These are phyloP conservation scores for Aspergillus sp. DNA, from an alignment of 2,329 filamentous ascomycete genomes.

Conservation along the genomic window DNA sequence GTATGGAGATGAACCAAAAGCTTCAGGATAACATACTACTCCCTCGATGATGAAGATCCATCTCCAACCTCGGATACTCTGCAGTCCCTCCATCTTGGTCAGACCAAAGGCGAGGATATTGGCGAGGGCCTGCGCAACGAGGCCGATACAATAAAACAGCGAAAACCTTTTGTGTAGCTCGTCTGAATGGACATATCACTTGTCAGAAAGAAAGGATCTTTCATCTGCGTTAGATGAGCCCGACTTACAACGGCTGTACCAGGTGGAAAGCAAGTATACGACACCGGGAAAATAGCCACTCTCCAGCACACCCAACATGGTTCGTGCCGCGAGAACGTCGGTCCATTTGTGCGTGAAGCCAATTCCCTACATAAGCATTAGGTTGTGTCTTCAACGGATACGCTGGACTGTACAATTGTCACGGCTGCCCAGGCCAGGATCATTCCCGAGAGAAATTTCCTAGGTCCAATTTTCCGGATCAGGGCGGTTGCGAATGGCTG, in stretches of 20 bases:
- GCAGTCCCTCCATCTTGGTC: constrained; percentile 43
- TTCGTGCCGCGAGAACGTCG: neutral
- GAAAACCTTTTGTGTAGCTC: neutral
- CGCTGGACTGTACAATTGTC: neutral
- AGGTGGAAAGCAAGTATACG: neutral
- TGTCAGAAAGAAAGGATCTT: neutral
- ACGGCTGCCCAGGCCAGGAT: constrained; percentile 26
- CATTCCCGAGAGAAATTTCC: constrained; percentile 25
- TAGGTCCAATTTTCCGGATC: constrained; percentile 31
- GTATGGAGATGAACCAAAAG: no score
- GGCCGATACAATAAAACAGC: constrained; percentile 42
- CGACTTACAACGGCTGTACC: neutral
- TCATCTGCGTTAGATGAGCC: no score
- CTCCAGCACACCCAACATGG: neutral
- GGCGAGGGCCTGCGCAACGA: constrained; percentile 47
- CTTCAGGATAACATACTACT: constrained; percentile 23
- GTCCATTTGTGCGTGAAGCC: neutral
- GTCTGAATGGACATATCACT: neutral
- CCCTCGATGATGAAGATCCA: constrained; percentile 60
- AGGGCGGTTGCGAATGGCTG: constrained; percentile 31
- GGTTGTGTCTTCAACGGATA: no score
- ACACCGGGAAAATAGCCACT: neutral
- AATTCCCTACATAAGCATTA: neutral
- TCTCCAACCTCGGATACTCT: constrained; percentile 47
- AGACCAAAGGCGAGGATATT: constrained; percentile 48